These are phyloP conservation scores for Vitis hybrid DNA, from an alignment of 177 flowering plant species.

Conservation along the genomic window DNA sequence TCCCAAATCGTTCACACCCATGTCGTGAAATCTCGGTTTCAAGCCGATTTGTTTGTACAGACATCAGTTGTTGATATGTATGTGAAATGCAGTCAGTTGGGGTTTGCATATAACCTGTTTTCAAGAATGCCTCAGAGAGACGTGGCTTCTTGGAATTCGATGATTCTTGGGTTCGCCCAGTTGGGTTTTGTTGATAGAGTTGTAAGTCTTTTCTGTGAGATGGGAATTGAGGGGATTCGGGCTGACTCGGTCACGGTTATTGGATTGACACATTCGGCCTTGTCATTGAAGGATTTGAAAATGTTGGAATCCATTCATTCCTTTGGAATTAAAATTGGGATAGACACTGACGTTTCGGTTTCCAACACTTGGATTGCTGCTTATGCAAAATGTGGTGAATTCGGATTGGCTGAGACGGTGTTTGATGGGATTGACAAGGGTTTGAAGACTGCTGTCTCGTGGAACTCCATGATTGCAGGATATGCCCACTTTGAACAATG, in stretches of 20 bases:
- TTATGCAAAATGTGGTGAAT: conserved; percentile 54
- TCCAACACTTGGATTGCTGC: conserved; percentile 60
- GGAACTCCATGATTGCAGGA: conserved; percentile 64
- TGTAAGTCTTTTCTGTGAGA: conserved; percentile 25
- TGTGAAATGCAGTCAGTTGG: conserved; percentile 34
- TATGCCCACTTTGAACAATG: conserved; percentile 25
- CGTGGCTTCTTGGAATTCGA: conserved; percentile 59
- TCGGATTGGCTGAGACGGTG: conserved; percentile 39
- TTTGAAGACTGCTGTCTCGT: conserved; percentile 46
- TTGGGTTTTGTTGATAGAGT: conserved; percentile 29
- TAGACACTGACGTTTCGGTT: conserved; percentile 38
- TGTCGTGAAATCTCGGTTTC: conserved; percentile 45
- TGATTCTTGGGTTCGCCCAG: conserved; percentile 47
- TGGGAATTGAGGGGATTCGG: conserved; percentile 37
- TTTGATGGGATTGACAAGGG: conserved; percentile 34
- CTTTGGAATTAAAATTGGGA: conserved; percentile 40
- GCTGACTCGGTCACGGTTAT: conserved; percentile 52
- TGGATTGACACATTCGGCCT: conserved; percentile 37
- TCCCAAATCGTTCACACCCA: conserved; percentile 52
- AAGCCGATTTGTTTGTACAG: conserved; percentile 44
- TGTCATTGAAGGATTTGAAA: conserved; percentile 17
- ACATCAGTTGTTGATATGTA: conserved; percentile 56
- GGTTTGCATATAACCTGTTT: conserved; percentile 38
- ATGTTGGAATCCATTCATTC: conserved; percentile 39
- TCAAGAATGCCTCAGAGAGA: conserved; percentile 53